phyloP scores from a whole-genome alignment of 2,329 filamentous ascomycete genomes.

The Epichloe gansuensis region DNA sequence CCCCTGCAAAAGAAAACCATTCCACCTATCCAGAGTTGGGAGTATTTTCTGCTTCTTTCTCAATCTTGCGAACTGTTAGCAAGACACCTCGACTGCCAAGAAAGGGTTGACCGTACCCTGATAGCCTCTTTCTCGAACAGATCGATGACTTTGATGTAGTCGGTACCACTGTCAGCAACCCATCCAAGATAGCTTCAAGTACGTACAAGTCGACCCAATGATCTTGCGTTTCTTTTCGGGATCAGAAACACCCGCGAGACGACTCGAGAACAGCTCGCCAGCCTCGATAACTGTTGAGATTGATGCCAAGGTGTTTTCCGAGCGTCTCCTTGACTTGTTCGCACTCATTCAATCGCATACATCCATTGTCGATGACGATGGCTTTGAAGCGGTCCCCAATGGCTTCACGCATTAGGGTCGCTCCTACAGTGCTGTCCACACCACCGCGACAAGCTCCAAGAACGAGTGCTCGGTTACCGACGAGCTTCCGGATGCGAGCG shows the following conservation, averaged over 20 bases:
- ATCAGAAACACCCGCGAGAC: conserved; percentile 60
- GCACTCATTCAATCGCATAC: conserved; percentile 78
- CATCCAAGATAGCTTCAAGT: too few relatives aligned
- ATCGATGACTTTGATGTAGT: conserved; percentile 43
- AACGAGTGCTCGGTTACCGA: conserved; percentile 72
- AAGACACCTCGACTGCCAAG: too few relatives aligned
- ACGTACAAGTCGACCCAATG: conserved; percentile 39
- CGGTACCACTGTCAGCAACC: conserved; percentile 31
- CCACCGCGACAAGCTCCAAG: conserved; percentile 54
- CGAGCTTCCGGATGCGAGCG: conserved; percentile 62
- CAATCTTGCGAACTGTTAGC: conserved; percentile 33
- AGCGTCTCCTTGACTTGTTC: conserved; percentile 70
- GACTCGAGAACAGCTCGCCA: conserved; percentile 59
- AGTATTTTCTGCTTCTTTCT: conserved; percentile 54
- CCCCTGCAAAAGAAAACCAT: conserved; percentile 76
- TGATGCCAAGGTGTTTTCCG: conserved; percentile 69
- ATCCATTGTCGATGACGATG: conserved; percentile 68
- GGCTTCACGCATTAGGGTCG: conserved; percentile 73
- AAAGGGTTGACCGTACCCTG: conserved; percentile 7
- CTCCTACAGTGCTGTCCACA: conserved; percentile 81
- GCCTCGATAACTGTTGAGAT: conserved; percentile 83
- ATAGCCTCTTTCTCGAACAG: conserved; percentile 67
- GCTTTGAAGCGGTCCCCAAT: conserved; percentile 49
- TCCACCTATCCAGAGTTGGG: conserved; percentile 60
- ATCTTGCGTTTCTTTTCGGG: conserved; percentile 85